Base-by-base conservation (phyloP, 306 rosid species). In the Echinosophora koreensis region DNA sequence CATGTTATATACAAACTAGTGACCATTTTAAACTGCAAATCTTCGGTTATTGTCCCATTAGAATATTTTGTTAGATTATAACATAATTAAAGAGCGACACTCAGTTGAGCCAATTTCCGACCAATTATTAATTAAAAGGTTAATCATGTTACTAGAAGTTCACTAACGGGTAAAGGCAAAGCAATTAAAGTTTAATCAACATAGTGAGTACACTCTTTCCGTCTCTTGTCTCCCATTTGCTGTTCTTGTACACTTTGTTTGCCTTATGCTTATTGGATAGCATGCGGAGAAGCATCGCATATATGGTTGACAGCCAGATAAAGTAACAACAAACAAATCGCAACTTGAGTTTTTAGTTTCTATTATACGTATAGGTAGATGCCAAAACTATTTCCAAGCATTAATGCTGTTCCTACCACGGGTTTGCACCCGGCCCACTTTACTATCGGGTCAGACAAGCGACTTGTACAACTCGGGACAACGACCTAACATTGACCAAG, bases 241-340 rank as follows among this genome's bases (percentile, higher is more conserved):
- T 71, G 68, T 47, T 57, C 15, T 38, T 47, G 12, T 5, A 6
- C 47, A 66, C 71, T 59, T 50, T 55, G 38, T 11, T 50, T 55
- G 38, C 8, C 3, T 57, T 18, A 15, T 66, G 32, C 22, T 73
- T 8, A 71, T 50, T 72, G 46, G 27, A 56, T 16, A 17, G 58
- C 17, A 16, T 66, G 60, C 65, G 8, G 1, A 35, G 65, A 41
- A 77, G 75, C 59, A 51, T 69, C 28, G 27, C 81, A 78, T 61
- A 78, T 61, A 63, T 83, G 69, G 58, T 16, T 68, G 80, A 56
- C 85, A 82, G 69, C 74, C 7, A 1, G 34, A 38, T 1, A 66
- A 28, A 16, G 47, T 75, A 22, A 39, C 52, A 51, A 37, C 22
- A 54, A 51, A 22, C 58, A 71, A 42, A 64, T 34, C 60, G 17